Conservation (phyloP, 495 filamentous ascomycete species). For the Venustampulla echinocandica region DNA sequence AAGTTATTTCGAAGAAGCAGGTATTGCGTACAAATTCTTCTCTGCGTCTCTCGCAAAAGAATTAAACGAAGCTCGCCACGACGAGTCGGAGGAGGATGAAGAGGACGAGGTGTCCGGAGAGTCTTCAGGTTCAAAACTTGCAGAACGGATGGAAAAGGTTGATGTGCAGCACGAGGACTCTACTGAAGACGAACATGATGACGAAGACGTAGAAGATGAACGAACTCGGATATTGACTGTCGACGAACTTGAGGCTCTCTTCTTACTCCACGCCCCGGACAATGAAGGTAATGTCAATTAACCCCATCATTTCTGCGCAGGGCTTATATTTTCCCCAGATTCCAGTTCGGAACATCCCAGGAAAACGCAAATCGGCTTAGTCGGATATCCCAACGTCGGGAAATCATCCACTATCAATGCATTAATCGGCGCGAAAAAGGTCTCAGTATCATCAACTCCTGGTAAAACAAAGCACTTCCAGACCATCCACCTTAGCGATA, state of each 20-base stretch:
- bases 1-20: slow-evolving; percentile 69
- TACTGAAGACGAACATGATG: slow-evolving; percentile 11
- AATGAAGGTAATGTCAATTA: slow-evolving; percentile 34
- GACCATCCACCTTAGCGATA: slow-evolving; percentile 85
- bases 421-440: slow-evolving; percentile 93
- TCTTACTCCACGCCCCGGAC: slow-evolving; percentile 65
- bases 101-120: slow-evolving; percentile 24
- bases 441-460: slow-evolving; percentile 93
- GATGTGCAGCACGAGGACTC: slow-evolving; percentile 14
- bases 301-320: not conserved
- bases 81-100: slow-evolving; percentile 31
- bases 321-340: slow-evolving; percentile 16
- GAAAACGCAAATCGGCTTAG: slow-evolving; percentile 84
- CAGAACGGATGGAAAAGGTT: slow-evolving; percentile 30
- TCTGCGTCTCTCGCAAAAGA: slow-evolving; percentile 88
- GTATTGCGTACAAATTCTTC: slow-evolving; percentile 90
- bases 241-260: slow-evolving; percentile 84
- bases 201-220: slow-evolving; percentile 41
- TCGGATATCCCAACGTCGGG: slow-evolving; percentile 98
- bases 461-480: slow-evolving; percentile 99
- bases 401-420: slow-evolving; percentile 99
- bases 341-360: slow-evolving; percentile 34
- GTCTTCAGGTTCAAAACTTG: slow-evolving; percentile 29
- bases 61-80: slow-evolving; percentile 59
- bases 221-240: slow-evolving; percentile 76